Percentiles rank a stretch among this genome's conserved stretches.
Evolutionary conservation across 495 filamentous ascomycete species (phyloP).

Genomic region (Aeminium ludgeri): DNA sequence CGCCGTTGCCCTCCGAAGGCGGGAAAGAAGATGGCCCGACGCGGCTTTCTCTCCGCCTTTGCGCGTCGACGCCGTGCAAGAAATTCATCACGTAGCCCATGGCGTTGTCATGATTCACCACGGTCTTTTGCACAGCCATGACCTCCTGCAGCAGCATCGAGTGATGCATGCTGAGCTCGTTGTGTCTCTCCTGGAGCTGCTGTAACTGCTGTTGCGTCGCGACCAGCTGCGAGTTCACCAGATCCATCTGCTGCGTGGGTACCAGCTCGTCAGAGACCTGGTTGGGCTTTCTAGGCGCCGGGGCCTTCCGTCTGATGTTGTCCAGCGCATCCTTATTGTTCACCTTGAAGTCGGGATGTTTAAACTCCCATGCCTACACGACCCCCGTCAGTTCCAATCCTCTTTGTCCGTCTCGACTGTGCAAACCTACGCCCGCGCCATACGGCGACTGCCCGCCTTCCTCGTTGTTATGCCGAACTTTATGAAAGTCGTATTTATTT

Average conservation of each 20-base stretch:
- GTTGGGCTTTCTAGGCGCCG: constrained; percentile 67
- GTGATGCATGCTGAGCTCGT: constrained; percentile 70
- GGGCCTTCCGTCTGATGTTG: constrained; percentile 91
- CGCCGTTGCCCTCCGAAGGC: constrained; percentile 11
- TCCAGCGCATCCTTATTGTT: constrained; percentile 95
- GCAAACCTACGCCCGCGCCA: constrained; percentile 60
- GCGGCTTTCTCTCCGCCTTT: constrained; percentile 46
- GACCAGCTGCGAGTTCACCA: constrained; percentile 71
- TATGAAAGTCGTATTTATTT: constrained; percentile 99
- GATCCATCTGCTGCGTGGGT: constrained; percentile 74
- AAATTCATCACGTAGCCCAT: constrained; percentile 62
- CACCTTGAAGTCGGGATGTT: constrained; percentile 88
- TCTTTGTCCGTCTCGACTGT: background rate
- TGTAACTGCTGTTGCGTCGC: constrained; percentile 88
- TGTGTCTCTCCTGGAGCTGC: constrained; percentile 65
- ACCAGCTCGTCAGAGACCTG: constrained; percentile 50
- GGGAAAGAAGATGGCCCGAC: constrained; percentile 32
- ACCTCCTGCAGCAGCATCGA: constrained; percentile 76
- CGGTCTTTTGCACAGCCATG: constrained; percentile 72
- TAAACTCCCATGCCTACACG: constrained; percentile 84
- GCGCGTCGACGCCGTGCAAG: constrained; percentile 46
- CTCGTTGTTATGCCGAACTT: constrained; percentile 92
- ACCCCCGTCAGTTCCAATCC: constrained; percentile 12
- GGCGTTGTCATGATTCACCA: constrained; percentile 64
- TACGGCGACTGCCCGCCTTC: constrained; percentile 84